These are phyloP conservation scores for Euclidium syriacum DNA, from an alignment of 345 rosid species.

Conservation along the genomic window DNA sequence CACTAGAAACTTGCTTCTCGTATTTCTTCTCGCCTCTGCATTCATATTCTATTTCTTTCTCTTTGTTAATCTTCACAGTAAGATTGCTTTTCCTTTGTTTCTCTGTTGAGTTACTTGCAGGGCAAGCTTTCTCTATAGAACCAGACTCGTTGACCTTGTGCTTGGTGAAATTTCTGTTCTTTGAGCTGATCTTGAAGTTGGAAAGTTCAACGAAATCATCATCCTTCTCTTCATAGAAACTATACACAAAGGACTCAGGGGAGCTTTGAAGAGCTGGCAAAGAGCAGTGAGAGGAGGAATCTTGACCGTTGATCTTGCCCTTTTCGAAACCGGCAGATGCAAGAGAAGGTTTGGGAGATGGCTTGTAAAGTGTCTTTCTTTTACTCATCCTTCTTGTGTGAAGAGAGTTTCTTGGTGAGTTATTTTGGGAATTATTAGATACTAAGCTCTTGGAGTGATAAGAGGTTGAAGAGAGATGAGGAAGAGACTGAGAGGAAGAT, in stretches of 20 bases:
- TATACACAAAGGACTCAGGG: slow-evolving; percentile 21
- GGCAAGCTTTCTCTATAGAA: slow-evolving; percentile 19
- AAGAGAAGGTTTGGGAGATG: slow-evolving; percentile 41
- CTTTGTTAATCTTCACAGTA: slow-evolving; percentile 11
- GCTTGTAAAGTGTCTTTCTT: slow-evolving; percentile 47
- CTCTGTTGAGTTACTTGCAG: slow-evolving; percentile 14
- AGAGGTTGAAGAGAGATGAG: slow-evolving; percentile 8
- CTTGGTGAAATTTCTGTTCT: slow-evolving; percentile 19
- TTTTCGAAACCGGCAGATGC: slow-evolving; percentile 2
- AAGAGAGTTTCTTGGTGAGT: slow-evolving; percentile 36
- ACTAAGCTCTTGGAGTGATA: slow-evolving; percentile 33
- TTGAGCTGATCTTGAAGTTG: slow-evolving; percentile 42
- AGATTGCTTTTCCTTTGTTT: slow-evolving; percentile 7
- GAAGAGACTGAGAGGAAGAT: slow-evolving; percentile 17
- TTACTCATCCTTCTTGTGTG: slow-evolving; percentile 30
- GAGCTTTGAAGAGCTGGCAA: slow-evolving; percentile 39
- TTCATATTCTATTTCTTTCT: slow-evolving; percentile 6
- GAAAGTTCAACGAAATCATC: slow-evolving; percentile 30
- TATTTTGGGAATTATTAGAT: slow-evolving; percentile 31
- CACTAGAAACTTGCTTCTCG: slow-evolving; percentile 20
- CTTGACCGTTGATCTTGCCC: slow-evolving; percentile 15
- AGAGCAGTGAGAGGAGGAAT: slow-evolving; percentile 32
- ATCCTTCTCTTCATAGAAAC: slow-evolving; percentile 16
- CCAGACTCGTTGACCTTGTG: slow-evolving; percentile 24
- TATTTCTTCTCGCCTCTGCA: not conserved